phyloP scores from a whole-genome alignment of 140 eudicot genomes.

The Ambrosia hybrid region DNA sequence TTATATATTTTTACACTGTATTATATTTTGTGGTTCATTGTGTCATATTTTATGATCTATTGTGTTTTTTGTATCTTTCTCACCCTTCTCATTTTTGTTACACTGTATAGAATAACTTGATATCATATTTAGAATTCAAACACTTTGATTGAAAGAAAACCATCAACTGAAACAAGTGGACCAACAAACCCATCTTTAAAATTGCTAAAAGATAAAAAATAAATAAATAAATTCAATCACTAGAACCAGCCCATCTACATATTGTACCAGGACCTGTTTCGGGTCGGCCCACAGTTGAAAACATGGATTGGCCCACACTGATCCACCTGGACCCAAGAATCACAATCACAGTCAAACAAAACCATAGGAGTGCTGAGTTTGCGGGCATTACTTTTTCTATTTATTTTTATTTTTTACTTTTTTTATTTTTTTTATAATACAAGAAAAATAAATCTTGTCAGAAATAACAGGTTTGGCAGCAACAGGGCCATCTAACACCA shows the following conservation, averaged over 20 bases:
- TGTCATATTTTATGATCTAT: no score
- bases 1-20: no score
- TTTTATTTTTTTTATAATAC: neutral
- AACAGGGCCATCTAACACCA: neutral
- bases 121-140: neutral
- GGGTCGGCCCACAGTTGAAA: neutral
- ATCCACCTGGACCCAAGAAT: neutral
- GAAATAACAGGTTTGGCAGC: neutral
- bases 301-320: neutral
- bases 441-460: neutral
- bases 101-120: neutral
- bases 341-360: conserved; percentile 6
- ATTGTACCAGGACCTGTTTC: neutral
- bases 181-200: conserved; percentile 8
- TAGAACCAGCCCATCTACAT: conserved; percentile 9
- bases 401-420: neutral
- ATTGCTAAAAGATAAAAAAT: conserved; percentile 8
- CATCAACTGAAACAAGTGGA: conserved; percentile 16
- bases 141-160: conserved; percentile 3
- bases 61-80: no score
- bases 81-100: no score
- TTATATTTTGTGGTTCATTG: no score
- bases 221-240: no score
- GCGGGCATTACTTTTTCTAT: neutral
- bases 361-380: neutral